These are phyloP conservation scores for Neoarthrinium moseri DNA, from an alignment of 2,329 filamentous ascomycete genomes.

Conservation along the genomic window DNA sequence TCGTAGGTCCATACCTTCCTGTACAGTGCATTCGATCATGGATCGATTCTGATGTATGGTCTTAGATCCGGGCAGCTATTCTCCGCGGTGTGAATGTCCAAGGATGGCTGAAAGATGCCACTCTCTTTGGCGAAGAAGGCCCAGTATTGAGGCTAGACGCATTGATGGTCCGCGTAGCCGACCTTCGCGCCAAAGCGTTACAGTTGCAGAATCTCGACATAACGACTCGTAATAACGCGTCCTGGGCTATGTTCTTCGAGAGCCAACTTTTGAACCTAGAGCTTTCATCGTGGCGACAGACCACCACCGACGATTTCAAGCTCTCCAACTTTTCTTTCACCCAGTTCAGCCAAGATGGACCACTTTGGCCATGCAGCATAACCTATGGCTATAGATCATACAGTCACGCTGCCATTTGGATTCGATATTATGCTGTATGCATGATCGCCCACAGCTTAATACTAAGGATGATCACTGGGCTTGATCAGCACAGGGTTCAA, in stretches of 20 bases:
- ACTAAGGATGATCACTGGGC: background rate
- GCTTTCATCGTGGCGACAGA: background rate
- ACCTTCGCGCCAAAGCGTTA: background rate
- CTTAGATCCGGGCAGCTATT: background rate
- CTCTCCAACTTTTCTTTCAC: background rate
- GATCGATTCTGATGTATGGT: background rate
- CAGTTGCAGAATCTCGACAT: background rate
- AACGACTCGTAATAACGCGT: background rate
- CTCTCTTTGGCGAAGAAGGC: background rate
- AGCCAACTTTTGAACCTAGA: background rate
- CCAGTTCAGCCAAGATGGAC: background rate
- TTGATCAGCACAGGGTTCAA: background rate
- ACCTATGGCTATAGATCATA: background rate
- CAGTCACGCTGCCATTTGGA: background rate
- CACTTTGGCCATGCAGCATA: background rate
- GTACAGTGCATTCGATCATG: background rate
- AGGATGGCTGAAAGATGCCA: background rate
- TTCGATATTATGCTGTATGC: background rate
- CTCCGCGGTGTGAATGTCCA: background rate
- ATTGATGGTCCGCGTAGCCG: slow-evolving; percentile 1
- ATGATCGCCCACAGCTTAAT: background rate
- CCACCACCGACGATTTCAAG: background rate
- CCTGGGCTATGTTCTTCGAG: background rate
- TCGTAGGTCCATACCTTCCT: background rate
- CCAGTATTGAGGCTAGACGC: background rate